Conservation (phyloP, 2,329 filamentous ascomycete genomes). For the Aureobasidium sp. region DNA sequence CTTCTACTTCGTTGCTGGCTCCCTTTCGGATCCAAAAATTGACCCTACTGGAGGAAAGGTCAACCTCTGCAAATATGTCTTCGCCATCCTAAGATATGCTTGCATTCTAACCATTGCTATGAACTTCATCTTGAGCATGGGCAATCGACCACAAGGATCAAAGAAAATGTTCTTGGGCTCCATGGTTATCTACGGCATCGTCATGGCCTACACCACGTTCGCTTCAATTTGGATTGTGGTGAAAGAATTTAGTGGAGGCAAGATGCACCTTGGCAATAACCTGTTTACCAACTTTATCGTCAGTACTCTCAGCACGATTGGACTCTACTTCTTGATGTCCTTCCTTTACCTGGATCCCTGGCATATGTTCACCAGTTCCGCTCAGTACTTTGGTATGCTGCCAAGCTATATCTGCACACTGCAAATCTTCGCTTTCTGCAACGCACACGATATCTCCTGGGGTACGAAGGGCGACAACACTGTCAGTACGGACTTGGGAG, state of each 20-base stretch:
- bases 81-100: slow-evolving; percentile 75
- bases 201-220: slow-evolving; percentile 95
- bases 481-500: slow-evolving; percentile 83
- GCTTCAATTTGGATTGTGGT: slow-evolving; percentile 83
- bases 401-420: slow-evolving; percentile 94
- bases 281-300: slow-evolving; percentile 94
- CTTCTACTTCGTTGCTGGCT: slow-evolving; percentile 96
- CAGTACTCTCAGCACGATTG: slow-evolving; percentile 78
- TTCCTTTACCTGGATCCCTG: slow-evolving; percentile 96
- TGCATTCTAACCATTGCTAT: slow-evolving; percentile 83
- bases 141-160: slow-evolving; percentile 90
- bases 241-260: slow-evolving; percentile 53
- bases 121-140: slow-evolving; percentile 94
- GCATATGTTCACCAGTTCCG: slow-evolving; percentile 94
- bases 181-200: slow-evolving; percentile 84
- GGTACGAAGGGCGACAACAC: slow-evolving; percentile 98
- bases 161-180: slow-evolving; percentile 81
- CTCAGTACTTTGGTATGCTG: slow-evolving; percentile 87
- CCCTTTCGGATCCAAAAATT: slow-evolving; percentile 66
- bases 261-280: slow-evolving; percentile 66
- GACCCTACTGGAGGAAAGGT: slow-evolving; percentile 77
- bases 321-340: slow-evolving; percentile 92
- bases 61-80: slow-evolving; percentile 75
- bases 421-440: slow-evolving; percentile 98
- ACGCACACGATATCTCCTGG: slow-evolving; percentile 98